Evolutionary conservation across 139 green algal genomes (phyloP).

Genomic region (Picochlorum sp.): DNA sequence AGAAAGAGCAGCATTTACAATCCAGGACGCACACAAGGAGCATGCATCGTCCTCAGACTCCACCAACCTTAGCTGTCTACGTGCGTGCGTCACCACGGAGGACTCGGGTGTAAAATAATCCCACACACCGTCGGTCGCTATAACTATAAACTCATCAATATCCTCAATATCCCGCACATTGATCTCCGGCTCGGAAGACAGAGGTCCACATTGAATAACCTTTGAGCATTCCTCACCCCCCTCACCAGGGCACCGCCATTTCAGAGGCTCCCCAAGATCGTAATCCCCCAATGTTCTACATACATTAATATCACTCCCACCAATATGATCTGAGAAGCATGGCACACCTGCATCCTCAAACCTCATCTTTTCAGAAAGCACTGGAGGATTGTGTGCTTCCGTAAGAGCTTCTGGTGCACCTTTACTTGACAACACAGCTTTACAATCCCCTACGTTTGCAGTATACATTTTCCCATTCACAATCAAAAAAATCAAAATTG

Average conservation of each 20-base stretch:
- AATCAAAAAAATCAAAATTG: constrained; percentile 7
- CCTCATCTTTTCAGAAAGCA: constrained; percentile 11
- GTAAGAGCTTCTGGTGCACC: constrained; percentile 15
- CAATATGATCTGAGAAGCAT: constrained; percentile 24
- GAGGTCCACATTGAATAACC: constrained; percentile 4
- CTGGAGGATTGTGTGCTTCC: constrained; percentile 20
- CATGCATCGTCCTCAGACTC: constrained; percentile 6
- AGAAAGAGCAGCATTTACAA: constrained; percentile 10
- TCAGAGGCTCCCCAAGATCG: constrained; percentile 24
- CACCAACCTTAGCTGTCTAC: constrained; percentile 3
- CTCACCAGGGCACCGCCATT: constrained; percentile 8
- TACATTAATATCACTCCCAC: constrained; percentile 24
- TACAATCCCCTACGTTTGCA: constrained; percentile 27
- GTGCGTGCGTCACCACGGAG: constrained; percentile 11
- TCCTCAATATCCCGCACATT: not conserved
- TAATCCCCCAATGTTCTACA: constrained; percentile 27
- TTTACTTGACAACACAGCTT: constrained; percentile 11
- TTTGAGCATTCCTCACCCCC: too few relatives aligned
- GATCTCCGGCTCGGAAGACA: constrained; percentile 17
- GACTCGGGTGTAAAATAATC: constrained; percentile 27
- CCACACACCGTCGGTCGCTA: constrained; percentile 24
- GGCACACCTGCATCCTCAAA: constrained; percentile 12
- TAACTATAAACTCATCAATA: constrained; percentile 19
- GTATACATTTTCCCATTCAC: constrained; percentile 3
- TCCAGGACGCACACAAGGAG: constrained; percentile 6